Percentiles rank a stretch among this genome's conserved stretches.
These are phyloP conservation scores for Rhexocercosporidium sp. DNA, from an alignment of 2,329 filamentous ascomycete species.

Conservation along the genomic window DNA sequence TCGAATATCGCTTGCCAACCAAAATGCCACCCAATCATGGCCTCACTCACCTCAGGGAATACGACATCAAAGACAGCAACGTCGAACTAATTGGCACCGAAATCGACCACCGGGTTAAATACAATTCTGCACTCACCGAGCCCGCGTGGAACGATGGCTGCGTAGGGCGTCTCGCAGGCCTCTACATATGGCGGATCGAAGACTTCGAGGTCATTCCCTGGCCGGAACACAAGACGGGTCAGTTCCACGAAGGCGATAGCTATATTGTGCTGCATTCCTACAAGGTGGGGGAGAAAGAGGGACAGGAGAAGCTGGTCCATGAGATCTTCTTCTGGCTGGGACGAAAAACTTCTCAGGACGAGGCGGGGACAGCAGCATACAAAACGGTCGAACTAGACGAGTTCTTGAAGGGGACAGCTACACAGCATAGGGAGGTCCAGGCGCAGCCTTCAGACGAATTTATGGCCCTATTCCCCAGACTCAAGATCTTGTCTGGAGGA, in stretches of 20 bases:
- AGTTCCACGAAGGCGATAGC: constrained; percentile 71
- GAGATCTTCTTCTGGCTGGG: constrained; percentile 77
- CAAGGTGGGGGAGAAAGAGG: constrained; percentile 53
- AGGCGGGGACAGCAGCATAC: constrained; percentile 71
- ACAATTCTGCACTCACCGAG: constrained; percentile 67
- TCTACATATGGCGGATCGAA: constrained; percentile 71
- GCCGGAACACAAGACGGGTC: constrained; percentile 60
- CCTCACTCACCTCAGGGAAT: constrained; percentile 65
- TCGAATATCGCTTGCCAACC: neutral
- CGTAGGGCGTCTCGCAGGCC: constrained; percentile 58
- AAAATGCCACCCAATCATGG: constrained; percentile 66
- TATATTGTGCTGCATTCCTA: constrained; percentile 69
- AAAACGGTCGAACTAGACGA: constrained; percentile 75
- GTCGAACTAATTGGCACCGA: constrained; percentile 67
- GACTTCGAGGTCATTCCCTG: constrained; percentile 68
- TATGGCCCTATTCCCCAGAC: constrained; percentile 61
- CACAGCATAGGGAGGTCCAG: constrained; percentile 70
- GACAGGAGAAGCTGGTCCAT: constrained; percentile 56
- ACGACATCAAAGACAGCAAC: constrained; percentile 72
- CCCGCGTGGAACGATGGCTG: constrained; percentile 68
- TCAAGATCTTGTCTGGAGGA: constrained; percentile 66
- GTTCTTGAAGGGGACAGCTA: constrained; percentile 64
- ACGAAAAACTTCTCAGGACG: constrained; percentile 67
- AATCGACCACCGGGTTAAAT: constrained; percentile 71
- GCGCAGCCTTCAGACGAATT: constrained; percentile 56